These are phyloP conservation scores for Extremus antarcticus DNA, from an alignment of 495 filamentous ascomycete species.

Conservation along the genomic window DNA sequence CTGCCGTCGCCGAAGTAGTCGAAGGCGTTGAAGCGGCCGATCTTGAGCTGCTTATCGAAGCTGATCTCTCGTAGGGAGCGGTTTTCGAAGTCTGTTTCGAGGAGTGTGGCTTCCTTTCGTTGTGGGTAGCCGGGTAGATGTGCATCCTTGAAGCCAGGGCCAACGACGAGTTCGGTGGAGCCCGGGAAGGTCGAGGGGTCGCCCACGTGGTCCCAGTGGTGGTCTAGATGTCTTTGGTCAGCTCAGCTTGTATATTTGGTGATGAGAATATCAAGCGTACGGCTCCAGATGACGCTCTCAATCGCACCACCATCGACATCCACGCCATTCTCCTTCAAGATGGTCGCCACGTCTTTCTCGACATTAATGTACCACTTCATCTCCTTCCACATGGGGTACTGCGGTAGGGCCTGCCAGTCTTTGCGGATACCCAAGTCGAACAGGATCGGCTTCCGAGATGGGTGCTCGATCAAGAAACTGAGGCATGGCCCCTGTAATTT, in stretches of 20 bases:
- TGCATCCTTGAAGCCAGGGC: constrained; percentile 42
- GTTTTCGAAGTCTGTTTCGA: constrained; percentile 24
- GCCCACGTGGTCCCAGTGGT: constrained; percentile 42
- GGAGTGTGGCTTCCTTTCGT: constrained; percentile 27
- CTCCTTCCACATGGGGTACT: constrained; percentile 32
- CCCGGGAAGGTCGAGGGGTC: constrained; percentile 42
- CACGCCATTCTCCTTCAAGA: constrained; percentile 39
- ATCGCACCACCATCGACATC: constrained; percentile 35
- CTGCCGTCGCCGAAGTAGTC: constrained; percentile 47
- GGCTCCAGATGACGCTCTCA: constrained; percentile 44
- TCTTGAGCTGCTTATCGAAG: constrained; percentile 21
- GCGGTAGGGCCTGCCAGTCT: constrained; percentile 40
- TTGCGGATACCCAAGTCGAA: constrained; percentile 53
- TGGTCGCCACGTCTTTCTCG: constrained; percentile 40
- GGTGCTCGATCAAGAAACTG: constrained; percentile 47
- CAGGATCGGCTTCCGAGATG: constrained; percentile 36
- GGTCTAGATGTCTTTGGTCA: not conserved
- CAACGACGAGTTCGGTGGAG: constrained; percentile 40
- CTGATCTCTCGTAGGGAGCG: constrained; percentile 26
- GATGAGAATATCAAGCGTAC: constrained; percentile 1
- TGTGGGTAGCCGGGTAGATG: constrained; percentile 43
- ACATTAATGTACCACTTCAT: constrained; percentile 28
- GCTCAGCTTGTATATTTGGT: constrained; percentile 14
- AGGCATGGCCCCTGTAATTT: constrained; percentile 36
- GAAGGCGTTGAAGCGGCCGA: constrained; percentile 29